These are phyloP conservation scores for Bimuria novae-zelandiae DNA, from an alignment of 2,329 filamentous ascomycete genomes.

Conservation along the genomic window DNA sequence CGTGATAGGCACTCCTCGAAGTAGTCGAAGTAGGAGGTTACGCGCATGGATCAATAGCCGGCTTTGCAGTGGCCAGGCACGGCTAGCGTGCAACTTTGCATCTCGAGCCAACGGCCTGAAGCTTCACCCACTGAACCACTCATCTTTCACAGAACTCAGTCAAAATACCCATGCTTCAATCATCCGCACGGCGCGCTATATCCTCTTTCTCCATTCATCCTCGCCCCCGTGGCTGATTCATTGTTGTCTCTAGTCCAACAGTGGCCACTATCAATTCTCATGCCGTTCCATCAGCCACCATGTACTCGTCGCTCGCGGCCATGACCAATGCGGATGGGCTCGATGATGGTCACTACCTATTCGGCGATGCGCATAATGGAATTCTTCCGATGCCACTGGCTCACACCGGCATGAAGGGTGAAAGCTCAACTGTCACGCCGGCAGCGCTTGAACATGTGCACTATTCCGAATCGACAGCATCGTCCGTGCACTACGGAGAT, in stretches of 20 bases:
- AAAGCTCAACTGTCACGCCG: conserved; percentile 32
- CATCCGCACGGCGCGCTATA: conserved; percentile 18
- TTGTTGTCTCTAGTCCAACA: conserved; percentile 25
- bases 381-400: conserved; percentile 39
- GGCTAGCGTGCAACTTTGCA: conserved; percentile 24
- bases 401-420: conserved; percentile 41
- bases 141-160: conserved; percentile 38
- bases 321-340: conserved; percentile 39
- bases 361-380: conserved; percentile 37
- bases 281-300: conserved; percentile 33
- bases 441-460: conserved; percentile 42
- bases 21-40: background rate
- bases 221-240: conserved; percentile 28
- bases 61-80: background rate
- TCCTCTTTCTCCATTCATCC: conserved; percentile 14
- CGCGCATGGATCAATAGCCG: background rate
- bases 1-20: too few species aligned
- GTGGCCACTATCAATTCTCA: conserved; percentile 31
- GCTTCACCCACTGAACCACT: conserved; percentile 24
- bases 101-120: conserved; percentile 22
- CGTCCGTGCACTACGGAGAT: conserved; percentile 47
- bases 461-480: conserved; percentile 47
- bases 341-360: conserved; percentile 42
- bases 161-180: conserved; percentile 31
- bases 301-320: conserved; percentile 43